Evolutionary conservation across 2,329 filamentous ascomycete genomes (phyloP).

Genomic region (Trichoderma sp.): DNA sequence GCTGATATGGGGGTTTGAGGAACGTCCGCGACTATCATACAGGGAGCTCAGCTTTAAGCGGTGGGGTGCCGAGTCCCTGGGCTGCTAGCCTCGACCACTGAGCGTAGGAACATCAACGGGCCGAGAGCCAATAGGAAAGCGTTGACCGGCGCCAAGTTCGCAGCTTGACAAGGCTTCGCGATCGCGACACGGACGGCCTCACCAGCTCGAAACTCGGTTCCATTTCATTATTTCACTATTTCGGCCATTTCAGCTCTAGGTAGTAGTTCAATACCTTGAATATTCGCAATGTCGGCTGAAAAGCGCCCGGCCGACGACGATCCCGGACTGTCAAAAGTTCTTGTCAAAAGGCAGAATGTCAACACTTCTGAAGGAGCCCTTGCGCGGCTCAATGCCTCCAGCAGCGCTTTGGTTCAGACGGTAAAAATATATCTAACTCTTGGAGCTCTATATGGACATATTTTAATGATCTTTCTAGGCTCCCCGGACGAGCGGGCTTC

Average conservation of each 20-base stretch:
- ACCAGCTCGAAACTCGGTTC: background rate
- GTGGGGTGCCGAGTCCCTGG: slow-evolving; percentile 26
- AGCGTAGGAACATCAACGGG: slow-evolving; percentile 42
- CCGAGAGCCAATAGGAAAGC: slow-evolving; percentile 40
- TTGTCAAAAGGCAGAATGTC: slow-evolving; percentile 86
- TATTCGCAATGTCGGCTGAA: slow-evolving; percentile 75
- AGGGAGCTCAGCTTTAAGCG: slow-evolving; percentile 12
- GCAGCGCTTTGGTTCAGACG: slow-evolving; percentile 54
- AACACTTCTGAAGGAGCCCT: slow-evolving; percentile 53
- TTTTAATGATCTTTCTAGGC: slow-evolving; percentile 55
- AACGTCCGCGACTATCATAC: slow-evolving; percentile 14
- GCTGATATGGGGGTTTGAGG: background rate
- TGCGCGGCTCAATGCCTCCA: slow-evolving; percentile 56
- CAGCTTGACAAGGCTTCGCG: slow-evolving; percentile 23
- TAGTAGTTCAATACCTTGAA: background rate
- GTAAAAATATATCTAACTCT: slow-evolving; percentile 42
- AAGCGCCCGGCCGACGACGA: slow-evolving; percentile 89
- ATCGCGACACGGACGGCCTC: slow-evolving; percentile 12
- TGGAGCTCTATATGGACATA: background rate
- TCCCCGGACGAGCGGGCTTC: slow-evolving; percentile 77
- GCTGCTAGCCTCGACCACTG: slow-evolving; percentile 32
- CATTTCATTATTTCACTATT: background rate
- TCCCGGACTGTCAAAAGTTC: slow-evolving; percentile 76
- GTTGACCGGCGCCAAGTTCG: slow-evolving; percentile 20
- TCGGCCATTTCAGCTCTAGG: background rate